Percentiles rank a stretch among this genome's conserved stretches.
Conservation (phyloP, 371 early-diverging fungal genomes). For the Rhizopus sp. region DNA sequence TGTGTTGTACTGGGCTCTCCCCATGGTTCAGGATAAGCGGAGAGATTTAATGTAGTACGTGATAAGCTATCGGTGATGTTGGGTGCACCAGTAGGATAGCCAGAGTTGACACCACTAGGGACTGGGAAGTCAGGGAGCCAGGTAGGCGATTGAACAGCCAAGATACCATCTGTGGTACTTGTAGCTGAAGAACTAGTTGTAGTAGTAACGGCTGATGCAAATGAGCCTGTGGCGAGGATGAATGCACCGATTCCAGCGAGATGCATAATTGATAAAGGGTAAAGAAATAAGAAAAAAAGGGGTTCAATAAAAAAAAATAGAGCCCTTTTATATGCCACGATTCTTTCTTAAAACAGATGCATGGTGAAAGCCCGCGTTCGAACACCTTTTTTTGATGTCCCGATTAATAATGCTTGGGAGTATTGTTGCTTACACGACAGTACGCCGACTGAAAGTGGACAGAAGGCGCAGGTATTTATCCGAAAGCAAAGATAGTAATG, state of each 20-base stretch:
- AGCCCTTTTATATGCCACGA: too few relatives aligned
- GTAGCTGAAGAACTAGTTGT: constrained; percentile 14
- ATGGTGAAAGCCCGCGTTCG: too few relatives aligned
- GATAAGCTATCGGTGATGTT: constrained; percentile 26
- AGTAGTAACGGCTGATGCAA: constrained; percentile 29
- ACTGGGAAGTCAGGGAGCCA: constrained; percentile 40
- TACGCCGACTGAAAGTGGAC: too few relatives aligned
- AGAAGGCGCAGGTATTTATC: too few relatives aligned
- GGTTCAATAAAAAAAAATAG: neutral
- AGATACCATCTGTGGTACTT: constrained; percentile 18
- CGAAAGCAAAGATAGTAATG: too few relatives aligned
- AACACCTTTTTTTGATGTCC: too few relatives aligned
- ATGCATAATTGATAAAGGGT: constrained; percentile 16
- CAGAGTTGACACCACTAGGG: constrained; percentile 31
- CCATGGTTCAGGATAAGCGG: constrained; percentile 45
- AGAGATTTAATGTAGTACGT: constrained; percentile 22
- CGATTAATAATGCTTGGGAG: too few relatives aligned
- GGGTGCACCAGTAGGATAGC: constrained; percentile 37
- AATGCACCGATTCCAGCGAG: constrained; percentile 27
- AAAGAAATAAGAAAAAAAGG: constrained; percentile 6
- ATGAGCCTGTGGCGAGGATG: constrained; percentile 27
- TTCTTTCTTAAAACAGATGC: too few relatives aligned
- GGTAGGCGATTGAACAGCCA: constrained; percentile 43
- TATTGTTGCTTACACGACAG: too few relatives aligned
- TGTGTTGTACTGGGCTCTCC: constrained; percentile 26